Percentiles rank a stretch among this genome's conserved stretches.
Conservation (phyloP, 2,329 filamentous ascomycete species). For the Orbilia quercus region DNA sequence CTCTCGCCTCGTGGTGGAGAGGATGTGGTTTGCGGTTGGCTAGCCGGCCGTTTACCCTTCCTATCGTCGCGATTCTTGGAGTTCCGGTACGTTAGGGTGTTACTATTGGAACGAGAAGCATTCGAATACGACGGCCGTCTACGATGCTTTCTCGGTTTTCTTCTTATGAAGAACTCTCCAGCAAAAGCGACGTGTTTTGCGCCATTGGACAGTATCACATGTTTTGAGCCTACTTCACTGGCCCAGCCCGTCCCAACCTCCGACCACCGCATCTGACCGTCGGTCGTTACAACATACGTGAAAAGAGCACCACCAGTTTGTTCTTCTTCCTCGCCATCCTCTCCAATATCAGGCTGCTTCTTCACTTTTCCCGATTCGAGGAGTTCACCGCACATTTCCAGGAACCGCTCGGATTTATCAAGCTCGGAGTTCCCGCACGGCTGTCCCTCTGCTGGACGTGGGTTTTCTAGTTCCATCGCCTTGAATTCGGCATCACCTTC, state of each 20-base stretch:
- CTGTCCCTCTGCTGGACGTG: constrained; percentile 37
- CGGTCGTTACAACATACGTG: constrained; percentile 51
- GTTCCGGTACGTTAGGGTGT: constrained; percentile 27
- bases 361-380: constrained; percentile 42
- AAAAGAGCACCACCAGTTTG: constrained; percentile 46
- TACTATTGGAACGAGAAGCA: constrained; percentile 35
- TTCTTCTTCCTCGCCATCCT: constrained; percentile 47
- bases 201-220: constrained; percentile 51
- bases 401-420: constrained; percentile 43
- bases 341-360: constrained; percentile 37
- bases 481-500: constrained; percentile 49
- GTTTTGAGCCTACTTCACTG: constrained; percentile 50
- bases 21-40: not conserved
- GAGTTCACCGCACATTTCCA: constrained; percentile 55
- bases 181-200: constrained; percentile 52
- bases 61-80: constrained; percentile 44
- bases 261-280: constrained; percentile 54
- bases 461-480: constrained; percentile 53
- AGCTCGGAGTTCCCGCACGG: constrained; percentile 42
- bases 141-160: constrained; percentile 37
- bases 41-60: constrained; percentile 14
- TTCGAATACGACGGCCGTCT: constrained; percentile 38
- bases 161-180: constrained; percentile 52
- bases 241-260: constrained; percentile 50
- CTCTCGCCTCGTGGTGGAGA: constrained; percentile 25